These are phyloP conservation scores for Citrus reticulata DNA, from an alignment of 345 rosid genomes.

Conservation along the genomic window DNA sequence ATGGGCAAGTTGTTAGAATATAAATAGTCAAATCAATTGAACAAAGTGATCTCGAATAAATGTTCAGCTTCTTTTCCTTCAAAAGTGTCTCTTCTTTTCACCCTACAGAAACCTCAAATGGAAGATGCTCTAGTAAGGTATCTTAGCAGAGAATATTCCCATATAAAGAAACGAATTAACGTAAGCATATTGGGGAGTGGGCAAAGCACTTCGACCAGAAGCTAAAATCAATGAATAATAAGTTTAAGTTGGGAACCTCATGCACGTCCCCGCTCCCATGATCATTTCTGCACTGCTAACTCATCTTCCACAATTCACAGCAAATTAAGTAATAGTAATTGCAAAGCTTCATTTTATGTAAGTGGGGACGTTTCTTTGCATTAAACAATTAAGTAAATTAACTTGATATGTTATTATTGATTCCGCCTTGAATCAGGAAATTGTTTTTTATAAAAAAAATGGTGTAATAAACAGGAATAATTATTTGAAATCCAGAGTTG, in stretches of 20 bases:
- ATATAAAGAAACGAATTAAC: constrained; percentile 13
- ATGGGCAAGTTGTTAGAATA: background rate
- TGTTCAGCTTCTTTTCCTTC: background rate
- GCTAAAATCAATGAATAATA: background rate
- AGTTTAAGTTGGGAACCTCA: constrained; percentile 19
- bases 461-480: background rate
- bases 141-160: constrained; percentile 31
- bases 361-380: constrained; percentile 15
- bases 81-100: background rate
- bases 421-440: background rate
- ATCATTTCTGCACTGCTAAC: constrained; percentile 31
- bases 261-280: constrained; percentile 24
- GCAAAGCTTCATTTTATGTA: background rate
- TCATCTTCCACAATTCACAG: constrained; percentile 61
- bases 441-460: no score
- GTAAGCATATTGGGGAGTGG: background rate
- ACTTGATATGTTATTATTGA: background rate
- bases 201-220: constrained; percentile 4
- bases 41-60: background rate
- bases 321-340: background rate
- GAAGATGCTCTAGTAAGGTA: constrained; percentile 13
- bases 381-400: constrained; percentile 1
- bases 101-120: background rate
- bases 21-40: background rate
- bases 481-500: background rate